Evolutionary conservation across 73 alveolate species (phyloP), one percentile per base, ranked within the genome.

Genomic region (Blepharisma japonicum): DNA sequence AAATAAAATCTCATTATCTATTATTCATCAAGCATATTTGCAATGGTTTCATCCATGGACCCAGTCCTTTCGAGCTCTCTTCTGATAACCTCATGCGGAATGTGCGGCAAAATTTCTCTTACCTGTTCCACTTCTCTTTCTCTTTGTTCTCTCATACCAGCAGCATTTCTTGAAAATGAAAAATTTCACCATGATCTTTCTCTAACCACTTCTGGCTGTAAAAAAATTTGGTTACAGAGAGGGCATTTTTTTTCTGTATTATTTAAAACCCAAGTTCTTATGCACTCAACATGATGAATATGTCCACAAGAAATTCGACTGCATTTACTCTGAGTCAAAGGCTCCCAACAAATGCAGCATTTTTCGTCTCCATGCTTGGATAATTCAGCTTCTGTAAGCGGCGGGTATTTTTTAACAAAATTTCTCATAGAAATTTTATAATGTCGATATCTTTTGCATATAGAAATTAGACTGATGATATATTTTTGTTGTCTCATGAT

Each of bases 41-140:
- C 74, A 61, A 61, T 61, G 5, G 46, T 39, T 9, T 61, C 47
- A n/a, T 61, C 47, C 47, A 61, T 39, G 0, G 74, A 61, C 18
- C 74, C 74, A 61, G 74, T 25, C 74, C 74, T 61, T 61, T 61
- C 74, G 23, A 61, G 14, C 5, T 61, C 74, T 39, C 74, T 61
- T 18, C 14, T 14, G 11, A 61, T 9, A 8, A 14, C 74, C 11
- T 61, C 47, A 14, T 61, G 47, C 14, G 47, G 14, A 14, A 61
- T 8, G 23, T 61, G 14, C 2, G 74, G 74, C 14, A 61, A 61
- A n/a, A 61, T 39, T 25, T 61, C 74, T 25, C 74, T 61, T 25
- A n/a, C 23, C 3, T 14, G 14, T 2, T 61, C 74, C 39, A 14
- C 74, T 25, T 61, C 74, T 14, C 50, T 61, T 14, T 8, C 23